Evolutionary conservation across 306 rosid species (phyloP), one percentile per base, ranked within the genome.

Genomic region (Inga laurina): DNA sequence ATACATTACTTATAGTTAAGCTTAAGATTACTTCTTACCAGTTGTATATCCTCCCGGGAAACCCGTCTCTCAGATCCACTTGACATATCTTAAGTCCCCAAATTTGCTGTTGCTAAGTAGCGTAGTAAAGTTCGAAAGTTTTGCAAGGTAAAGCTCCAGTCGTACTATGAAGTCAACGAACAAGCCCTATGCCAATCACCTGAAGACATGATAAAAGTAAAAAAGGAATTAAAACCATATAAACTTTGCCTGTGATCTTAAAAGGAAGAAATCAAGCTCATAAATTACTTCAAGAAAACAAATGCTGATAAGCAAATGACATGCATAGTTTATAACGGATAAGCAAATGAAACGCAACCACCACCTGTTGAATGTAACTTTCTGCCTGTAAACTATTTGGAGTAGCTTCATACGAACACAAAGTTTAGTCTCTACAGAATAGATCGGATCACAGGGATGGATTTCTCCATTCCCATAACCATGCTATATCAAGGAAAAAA

Each of bases 41-140:
- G 81, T 84, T 95, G 98, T 64, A 93, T 90, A 83, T 95, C 97
- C 86, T 93, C 89, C 69, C 92, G 97, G 75, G 97, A 90, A 76
- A 93, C 76, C 57, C 76, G 88, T 84, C 95, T 91, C 51, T 82
- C 94, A 5, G 97, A 69, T 82, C 94, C 97, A 65, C 95, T 88
- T 15, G 98, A 89, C 98, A 95, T 95, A 37, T 75, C 88, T 61
- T 67, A 13, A 37, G 61, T 76, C 76, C 59, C 76, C 76, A 27
- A 72, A 49, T 22, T 30, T 14, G 39, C 76, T 24, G 41, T 13
- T 45, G 12, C 46, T 14, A 6, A 72, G 59, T 72, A 72, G 18
- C 6, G 76, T 9, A 10, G 22, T 14, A 34, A 72, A 45, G 13
- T 72, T 72, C 75, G 11, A 44, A 3, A 4, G 52, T 41, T 72